These are phyloP conservation scores for Pulicaria dysenterica DNA, from an alignment of 129 eudicot species.

Conservation along the genomic window DNA sequence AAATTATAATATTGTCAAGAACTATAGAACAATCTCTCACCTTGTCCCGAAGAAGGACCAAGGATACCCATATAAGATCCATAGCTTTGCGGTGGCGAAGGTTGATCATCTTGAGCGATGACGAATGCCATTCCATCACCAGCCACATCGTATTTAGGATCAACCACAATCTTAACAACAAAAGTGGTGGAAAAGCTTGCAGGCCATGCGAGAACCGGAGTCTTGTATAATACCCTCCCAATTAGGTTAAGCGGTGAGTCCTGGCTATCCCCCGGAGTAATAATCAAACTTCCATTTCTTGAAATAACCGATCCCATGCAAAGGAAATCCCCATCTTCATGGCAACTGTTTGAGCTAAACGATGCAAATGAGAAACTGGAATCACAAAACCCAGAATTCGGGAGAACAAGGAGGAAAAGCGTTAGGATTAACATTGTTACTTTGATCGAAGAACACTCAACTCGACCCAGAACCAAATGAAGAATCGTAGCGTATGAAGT, in stretches of 20 bases:
- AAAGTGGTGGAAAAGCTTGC: conserved; percentile 60
- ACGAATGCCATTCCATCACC: conserved; percentile 79
- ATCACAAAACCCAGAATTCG: conserved; percentile 23
- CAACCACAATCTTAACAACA: conserved; percentile 39
- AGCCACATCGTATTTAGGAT: conserved; percentile 27
- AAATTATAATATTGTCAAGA: neutral
- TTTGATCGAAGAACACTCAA: neutral
- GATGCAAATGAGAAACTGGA: conserved; percentile 49
- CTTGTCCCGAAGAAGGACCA: conserved; percentile 49
- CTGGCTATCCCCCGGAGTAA: conserved; percentile 40
- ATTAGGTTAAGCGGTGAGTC: conserved; percentile 5
- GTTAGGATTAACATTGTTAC: conserved; percentile 8
- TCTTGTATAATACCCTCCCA: conserved; percentile 54
- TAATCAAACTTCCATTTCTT: conserved; percentile 48
- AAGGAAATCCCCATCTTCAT: conserved; percentile 34
- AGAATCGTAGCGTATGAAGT: neutral
- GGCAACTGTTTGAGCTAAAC: conserved; percentile 53
- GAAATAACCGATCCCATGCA: conserved; percentile 62
- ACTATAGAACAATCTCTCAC: conserved; percentile 21
- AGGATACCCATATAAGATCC: conserved; percentile 65
- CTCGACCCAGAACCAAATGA: neutral
- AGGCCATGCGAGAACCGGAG: conserved; percentile 62
- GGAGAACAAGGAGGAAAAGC: neutral
- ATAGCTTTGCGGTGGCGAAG: conserved; percentile 57
- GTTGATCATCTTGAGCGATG: conserved; percentile 53